These are phyloP conservation scores for Microbotryum scabiosae DNA, from an alignment of 1,284 basidiomycete species.

Conservation along the genomic window DNA sequence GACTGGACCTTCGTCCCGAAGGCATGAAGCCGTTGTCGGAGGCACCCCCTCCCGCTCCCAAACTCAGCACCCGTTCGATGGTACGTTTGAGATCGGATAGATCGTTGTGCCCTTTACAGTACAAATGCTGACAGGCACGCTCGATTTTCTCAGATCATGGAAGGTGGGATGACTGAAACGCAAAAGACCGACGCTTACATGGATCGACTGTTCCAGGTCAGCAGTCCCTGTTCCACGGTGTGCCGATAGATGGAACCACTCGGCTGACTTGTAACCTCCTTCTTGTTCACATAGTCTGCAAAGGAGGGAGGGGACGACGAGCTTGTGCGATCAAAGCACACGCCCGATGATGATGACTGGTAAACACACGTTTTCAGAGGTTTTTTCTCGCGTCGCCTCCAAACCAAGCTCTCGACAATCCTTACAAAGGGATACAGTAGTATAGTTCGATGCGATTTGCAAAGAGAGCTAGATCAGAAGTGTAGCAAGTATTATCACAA, in stretches of 20 bases:
- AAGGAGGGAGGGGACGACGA: constrained; percentile 23
- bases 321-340: constrained; percentile 9
- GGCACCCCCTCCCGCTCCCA: constrained; percentile 15
- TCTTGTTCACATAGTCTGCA: neutral
- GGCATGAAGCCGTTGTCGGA: constrained; percentile 37
- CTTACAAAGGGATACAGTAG: too few relatives aligned
- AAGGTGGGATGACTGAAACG: constrained; percentile 27
- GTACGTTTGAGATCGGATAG: constrained; percentile 3
- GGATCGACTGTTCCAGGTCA: constrained; percentile 28
- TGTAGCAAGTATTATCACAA: too few relatives aligned
- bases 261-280: too few relatives aligned
- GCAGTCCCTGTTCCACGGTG: neutral
- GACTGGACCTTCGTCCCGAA: constrained; percentile 37
- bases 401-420: too few relatives aligned
- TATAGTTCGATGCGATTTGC: too few relatives aligned
- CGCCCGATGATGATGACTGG: constrained; percentile 32
- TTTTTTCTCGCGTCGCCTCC: neutral
- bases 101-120: neutral
- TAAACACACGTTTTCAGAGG: neutral
- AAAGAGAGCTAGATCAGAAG: too few relatives aligned
- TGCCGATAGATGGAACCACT: too few relatives aligned
- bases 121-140: neutral
- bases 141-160: constrained; percentile 6
- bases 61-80: constrained; percentile 17
- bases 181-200: constrained; percentile 29